Percentiles rank a stretch among this genome's conserved stretches.
These are phyloP conservation scores for Bacterosira constricta DNA, from an alignment of 108 stramenopile genomes.

Conservation along the genomic window DNA sequence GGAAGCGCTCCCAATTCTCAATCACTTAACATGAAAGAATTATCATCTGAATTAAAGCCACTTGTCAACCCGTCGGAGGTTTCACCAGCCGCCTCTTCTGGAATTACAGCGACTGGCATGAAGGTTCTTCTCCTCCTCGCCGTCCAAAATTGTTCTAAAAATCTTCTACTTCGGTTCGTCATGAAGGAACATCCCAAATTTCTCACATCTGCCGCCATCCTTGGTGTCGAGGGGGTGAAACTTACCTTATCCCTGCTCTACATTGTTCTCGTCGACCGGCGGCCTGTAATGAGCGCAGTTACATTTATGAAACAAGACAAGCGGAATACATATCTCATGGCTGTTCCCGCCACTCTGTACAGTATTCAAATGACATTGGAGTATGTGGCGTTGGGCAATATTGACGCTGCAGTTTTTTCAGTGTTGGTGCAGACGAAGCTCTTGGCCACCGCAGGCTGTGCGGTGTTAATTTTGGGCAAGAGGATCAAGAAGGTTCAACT, in stretches of 20 bases:
- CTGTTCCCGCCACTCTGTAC: conserved; percentile 94
- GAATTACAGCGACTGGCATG: conserved; percentile 45
- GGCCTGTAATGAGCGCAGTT: conserved; percentile 35
- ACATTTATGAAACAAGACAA: conserved; percentile 71
- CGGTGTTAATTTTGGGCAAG: conserved; percentile 83
- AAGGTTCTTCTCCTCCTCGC: conserved; percentile 78
- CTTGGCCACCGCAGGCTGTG: conserved; percentile 91
- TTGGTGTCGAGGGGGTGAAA: conserved; percentile 74
- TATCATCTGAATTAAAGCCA: neutral
- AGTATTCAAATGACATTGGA: conserved; percentile 95
- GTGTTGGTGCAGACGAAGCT: conserved; percentile 95
- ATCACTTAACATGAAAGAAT: neutral
- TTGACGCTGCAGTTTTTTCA: conserved; percentile 92
- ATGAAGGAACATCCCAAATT: conserved; percentile 80
- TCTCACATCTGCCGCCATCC: conserved; percentile 75
- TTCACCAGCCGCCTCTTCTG: neutral
- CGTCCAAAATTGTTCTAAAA: conserved; percentile 84
- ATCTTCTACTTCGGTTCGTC: conserved; percentile 79
- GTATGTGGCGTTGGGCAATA: conserved; percentile 92
- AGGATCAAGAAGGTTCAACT: conserved; percentile 75
- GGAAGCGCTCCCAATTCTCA: too few species aligned
- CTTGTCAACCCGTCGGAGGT: neutral
- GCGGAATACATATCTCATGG: conserved; percentile 75
- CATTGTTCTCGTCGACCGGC: conserved; percentile 60
- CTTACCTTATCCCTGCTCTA: conserved; percentile 57